Evolutionary conservation across 192 early-diverging fungal species (phyloP).

Genomic region (Backusella macrospora): DNA sequence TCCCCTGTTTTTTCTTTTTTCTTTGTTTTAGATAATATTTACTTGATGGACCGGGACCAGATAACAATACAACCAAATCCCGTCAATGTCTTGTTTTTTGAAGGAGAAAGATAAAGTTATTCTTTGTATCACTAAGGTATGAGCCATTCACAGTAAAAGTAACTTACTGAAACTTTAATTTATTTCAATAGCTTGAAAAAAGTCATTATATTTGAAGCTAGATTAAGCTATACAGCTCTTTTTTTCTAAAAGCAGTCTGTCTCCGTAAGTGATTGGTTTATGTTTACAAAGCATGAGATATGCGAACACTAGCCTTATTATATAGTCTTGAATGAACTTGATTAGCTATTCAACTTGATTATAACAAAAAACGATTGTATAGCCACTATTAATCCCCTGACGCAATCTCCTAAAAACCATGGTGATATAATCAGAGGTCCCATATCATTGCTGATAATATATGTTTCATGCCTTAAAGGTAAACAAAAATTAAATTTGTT

Average conservation of each 20-base stretch:
- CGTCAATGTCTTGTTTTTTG: background rate
- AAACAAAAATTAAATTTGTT: background rate
- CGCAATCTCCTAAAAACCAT: background rate
- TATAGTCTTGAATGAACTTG: background rate
- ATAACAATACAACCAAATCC: background rate
- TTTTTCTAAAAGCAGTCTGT: slow-evolving; percentile 6
- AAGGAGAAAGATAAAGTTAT: background rate
- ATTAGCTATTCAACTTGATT: background rate
- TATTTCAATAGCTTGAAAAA: background rate
- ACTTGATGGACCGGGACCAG: background rate
- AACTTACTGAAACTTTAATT: background rate
- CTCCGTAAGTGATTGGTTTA: slow-evolving; percentile 2
- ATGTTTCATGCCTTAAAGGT: background rate
- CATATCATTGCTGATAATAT: background rate
- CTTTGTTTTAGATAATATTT: slow-evolving; percentile 5
- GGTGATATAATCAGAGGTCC: background rate
- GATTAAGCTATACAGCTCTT: background rate
- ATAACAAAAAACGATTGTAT: slow-evolving; percentile 2
- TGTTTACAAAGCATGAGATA: background rate
- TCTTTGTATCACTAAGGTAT: background rate
- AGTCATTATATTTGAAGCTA: background rate
- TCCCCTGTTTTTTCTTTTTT: background rate
- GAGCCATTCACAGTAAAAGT: slow-evolving; percentile 1
- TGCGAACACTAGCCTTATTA: background rate
- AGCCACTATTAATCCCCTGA: background rate